Evolutionary conservation across 768 basidiomycete genomes (phyloP).

Genomic region (Erythrobasidium yunnanense): DNA sequence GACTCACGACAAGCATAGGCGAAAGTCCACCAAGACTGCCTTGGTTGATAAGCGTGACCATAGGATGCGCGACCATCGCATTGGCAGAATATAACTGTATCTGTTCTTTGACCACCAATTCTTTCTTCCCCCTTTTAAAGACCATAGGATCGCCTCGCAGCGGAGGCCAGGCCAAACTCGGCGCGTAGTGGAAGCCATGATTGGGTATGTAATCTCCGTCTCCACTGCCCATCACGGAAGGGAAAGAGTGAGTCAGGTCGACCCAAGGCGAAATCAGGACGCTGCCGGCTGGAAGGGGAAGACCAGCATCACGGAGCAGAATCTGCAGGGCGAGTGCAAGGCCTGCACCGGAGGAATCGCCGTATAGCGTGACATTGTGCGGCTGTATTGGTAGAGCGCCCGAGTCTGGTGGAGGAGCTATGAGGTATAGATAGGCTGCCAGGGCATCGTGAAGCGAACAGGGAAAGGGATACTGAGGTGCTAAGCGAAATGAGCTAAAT

Average conservation of each 20-base stretch:
- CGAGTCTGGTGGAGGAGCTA: slow-evolving; percentile 62
- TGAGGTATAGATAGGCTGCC: slow-evolving; percentile 81
- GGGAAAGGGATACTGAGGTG: slow-evolving; percentile 94
- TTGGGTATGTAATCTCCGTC: slow-evolving; percentile 49
- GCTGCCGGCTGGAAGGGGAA: slow-evolving; percentile 76
- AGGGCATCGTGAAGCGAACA: slow-evolving; percentile 64
- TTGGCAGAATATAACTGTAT: slow-evolving; percentile 81
- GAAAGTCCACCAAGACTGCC: slow-evolving; percentile 79
- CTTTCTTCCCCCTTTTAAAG: slow-evolving; percentile 41
- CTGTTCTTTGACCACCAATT: slow-evolving; percentile 41
- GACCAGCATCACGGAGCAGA: slow-evolving; percentile 64
- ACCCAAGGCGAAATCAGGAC: slow-evolving; percentile 82
- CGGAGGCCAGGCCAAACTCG: slow-evolving; percentile 41
- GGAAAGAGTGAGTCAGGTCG: slow-evolving; percentile 89
- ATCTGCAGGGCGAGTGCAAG: slow-evolving; percentile 72
- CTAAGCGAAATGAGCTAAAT: slow-evolving; percentile 54
- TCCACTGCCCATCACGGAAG: slow-evolving; percentile 73
- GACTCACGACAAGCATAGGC: slow-evolving; percentile 64
- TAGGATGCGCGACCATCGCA: slow-evolving; percentile 45
- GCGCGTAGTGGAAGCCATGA: neutral
- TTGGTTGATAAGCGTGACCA: slow-evolving; percentile 69
- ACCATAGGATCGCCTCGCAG: slow-evolving; percentile 28
- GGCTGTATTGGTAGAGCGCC: slow-evolving; percentile 71
- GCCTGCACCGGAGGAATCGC: slow-evolving; percentile 89
- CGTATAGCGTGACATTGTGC: slow-evolving; percentile 67